A percentile compares a stretch with the other conserved stretches of the same genome.
phyloP scores from a whole-genome alignment of 371 early-diverging fungal species.

The Mucor indicus region DNA sequence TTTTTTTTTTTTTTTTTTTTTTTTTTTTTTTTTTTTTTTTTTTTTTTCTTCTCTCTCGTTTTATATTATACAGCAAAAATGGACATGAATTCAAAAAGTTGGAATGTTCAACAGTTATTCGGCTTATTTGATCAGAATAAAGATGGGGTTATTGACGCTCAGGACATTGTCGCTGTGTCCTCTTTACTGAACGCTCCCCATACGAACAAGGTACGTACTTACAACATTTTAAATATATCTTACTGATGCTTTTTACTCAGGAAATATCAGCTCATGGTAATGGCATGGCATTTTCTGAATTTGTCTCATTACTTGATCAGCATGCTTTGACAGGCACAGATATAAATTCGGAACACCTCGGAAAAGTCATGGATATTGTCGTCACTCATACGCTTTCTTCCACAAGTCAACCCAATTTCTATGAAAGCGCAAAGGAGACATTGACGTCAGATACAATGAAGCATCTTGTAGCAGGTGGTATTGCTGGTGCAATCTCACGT shows the following conservation, averaged over 20 bases:
- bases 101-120: slow-evolving; percentile 51
- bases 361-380: slow-evolving; percentile 28
- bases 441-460: slow-evolving; percentile 58
- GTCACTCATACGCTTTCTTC: slow-evolving; percentile 22
- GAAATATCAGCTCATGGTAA: not conserved
- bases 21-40: not conserved
- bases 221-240: not conserved
- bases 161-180: slow-evolving; percentile 48
- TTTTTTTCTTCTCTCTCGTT: not conserved
- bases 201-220: slow-evolving; percentile 42
- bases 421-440: slow-evolving; percentile 14
- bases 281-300: slow-evolving; percentile 26
- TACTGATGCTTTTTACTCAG: too few relatives aligned
- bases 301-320: slow-evolving; percentile 25
- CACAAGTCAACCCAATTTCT: slow-evolving; percentile 4
- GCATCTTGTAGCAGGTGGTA: slow-evolving; percentile 85
- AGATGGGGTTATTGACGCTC: slow-evolving; percentile 55
- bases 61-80: not conserved
- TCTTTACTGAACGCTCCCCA: slow-evolving; percentile 29
- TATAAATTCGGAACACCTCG: slow-evolving; percentile 36
- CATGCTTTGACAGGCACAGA: slow-evolving; percentile 26
- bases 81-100: slow-evolving; percentile 23
- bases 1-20: not conserved
- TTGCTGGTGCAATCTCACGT: slow-evolving; percentile 90
- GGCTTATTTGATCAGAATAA: slow-evolving; percentile 56